A percentile compares a stretch with the other conserved stretches of the same genome.
Conservation (phyloP, 2,329 filamentous ascomycete genomes). For the Fusarium bactridioides region DNA sequence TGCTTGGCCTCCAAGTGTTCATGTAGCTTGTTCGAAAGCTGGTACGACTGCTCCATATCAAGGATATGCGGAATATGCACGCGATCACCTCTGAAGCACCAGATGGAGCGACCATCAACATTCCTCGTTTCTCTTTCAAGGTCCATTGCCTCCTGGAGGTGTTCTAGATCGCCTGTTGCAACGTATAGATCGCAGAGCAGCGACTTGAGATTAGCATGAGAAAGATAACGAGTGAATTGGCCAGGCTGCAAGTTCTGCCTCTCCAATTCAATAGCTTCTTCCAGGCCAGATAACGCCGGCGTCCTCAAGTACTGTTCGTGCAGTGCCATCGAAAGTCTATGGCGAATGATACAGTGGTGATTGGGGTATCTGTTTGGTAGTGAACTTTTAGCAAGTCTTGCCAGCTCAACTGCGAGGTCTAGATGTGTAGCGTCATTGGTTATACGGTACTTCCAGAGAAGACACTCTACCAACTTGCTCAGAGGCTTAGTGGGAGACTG, state of each 20-base stretch:
- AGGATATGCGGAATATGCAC: background rate
- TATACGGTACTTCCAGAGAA: background rate
- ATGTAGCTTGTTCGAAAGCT: background rate
- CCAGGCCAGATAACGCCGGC: fast-evolving
- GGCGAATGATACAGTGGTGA: background rate
- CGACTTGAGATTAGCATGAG: background rate
- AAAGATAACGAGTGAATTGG: background rate
- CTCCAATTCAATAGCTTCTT: background rate
- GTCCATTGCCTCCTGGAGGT: background rate
- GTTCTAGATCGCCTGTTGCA: fast-evolving
- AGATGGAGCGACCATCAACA: background rate
- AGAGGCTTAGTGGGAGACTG: background rate
- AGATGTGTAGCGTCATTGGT: background rate
- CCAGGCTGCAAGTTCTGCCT: too few species aligned
- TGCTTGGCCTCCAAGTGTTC: background rate
- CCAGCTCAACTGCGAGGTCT: background rate
- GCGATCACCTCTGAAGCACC: background rate
- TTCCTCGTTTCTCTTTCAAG: background rate
- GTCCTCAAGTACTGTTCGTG: background rate
- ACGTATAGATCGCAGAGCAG: background rate
- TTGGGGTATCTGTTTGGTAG: background rate
- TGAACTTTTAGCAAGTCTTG: background rate
- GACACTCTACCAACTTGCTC: background rate
- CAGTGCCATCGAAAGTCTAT: background rate
- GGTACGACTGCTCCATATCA: background rate